A percentile compares a stretch with the other conserved stretches of the same genome.
phyloP scores from a whole-genome alignment of 495 filamentous ascomycete species.

The Pseudoneurospora amorphoporcata region DNA sequence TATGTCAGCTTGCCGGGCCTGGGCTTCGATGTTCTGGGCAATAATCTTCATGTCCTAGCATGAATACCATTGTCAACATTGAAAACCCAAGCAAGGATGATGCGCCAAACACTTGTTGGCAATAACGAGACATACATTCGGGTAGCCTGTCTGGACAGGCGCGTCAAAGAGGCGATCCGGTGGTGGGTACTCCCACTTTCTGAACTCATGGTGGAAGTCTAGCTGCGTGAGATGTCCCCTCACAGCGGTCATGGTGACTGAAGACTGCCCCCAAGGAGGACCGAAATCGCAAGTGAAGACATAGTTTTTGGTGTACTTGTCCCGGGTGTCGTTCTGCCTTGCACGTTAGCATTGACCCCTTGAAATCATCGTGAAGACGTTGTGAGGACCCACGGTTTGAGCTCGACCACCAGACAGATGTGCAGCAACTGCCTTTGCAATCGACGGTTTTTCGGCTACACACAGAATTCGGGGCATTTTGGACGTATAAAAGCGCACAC shows the following conservation, averaged over 20 bases:
- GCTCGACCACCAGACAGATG: conserved; percentile 72
- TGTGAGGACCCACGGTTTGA: conserved; percentile 48
- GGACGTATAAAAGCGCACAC: not conserved
- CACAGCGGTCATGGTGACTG: conserved; percentile 88
- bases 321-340: conserved; percentile 42
- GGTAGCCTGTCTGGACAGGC: conserved; percentile 54
- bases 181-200: conserved; percentile 68
- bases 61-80: not conserved
- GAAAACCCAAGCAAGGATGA: not conserved
- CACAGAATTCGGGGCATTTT: conserved; percentile 58
- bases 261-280: conserved; percentile 65
- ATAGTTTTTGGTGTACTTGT: conserved; percentile 87
- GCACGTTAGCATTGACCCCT: not conserved
- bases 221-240: conserved; percentile 68
- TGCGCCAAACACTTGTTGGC: not conserved
- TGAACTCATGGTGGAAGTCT: conserved; percentile 62
- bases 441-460: conserved; percentile 94
- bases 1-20: conserved; percentile 57
- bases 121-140: conserved; percentile 40
- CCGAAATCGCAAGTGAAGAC: conserved; percentile 82
- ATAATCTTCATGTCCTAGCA: conserved; percentile 66
- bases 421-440: conserved; percentile 83
- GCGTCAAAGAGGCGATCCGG: conserved; percentile 78
- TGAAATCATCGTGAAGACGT: not conserved
- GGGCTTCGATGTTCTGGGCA: conserved; percentile 69